phyloP scores from a whole-genome alignment of 169 alveolate species.

The Eimeria maxima region DNA sequence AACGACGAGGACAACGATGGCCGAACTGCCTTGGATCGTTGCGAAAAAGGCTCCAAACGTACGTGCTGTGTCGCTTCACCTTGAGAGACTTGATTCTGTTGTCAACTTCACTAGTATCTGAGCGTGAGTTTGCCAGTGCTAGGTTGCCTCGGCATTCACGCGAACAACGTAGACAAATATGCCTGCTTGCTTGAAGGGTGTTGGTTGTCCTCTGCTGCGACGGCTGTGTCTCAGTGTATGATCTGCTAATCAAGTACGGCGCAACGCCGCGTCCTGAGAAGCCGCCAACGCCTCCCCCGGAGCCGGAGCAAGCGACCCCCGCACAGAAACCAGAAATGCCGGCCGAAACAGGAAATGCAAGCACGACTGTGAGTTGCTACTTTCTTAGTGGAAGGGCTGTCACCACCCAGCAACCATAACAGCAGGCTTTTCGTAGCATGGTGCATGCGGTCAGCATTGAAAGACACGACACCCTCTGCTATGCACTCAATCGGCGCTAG shows the following conservation, averaged over 20 bases:
- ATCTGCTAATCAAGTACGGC: constrained; percentile 56
- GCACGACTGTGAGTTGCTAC: not conserved
- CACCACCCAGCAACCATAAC: not conserved
- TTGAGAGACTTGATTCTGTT: not conserved
- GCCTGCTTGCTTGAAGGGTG: not conserved
- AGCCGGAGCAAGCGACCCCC: constrained; percentile 68
- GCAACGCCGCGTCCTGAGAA: constrained; percentile 76
- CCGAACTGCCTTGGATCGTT: constrained; percentile 78
- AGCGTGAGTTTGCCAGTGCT: not conserved
- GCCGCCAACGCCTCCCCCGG: constrained; percentile 80
- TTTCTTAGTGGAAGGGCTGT: not conserved
- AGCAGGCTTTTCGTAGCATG: not conserved
- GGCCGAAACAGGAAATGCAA: not conserved
- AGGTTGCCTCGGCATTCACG: not conserved
- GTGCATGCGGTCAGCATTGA: not conserved
- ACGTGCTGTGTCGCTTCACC: not conserved
- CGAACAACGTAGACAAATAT: not conserved
- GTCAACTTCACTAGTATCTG: not conserved
- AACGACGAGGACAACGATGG: constrained; percentile 80
- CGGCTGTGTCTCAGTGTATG: constrained; percentile 35
- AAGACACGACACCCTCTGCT: not conserved
- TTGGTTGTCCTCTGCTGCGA: not conserved
- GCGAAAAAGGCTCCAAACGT: constrained; percentile 69
- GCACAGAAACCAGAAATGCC: not conserved
- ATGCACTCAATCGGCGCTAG: not conserved